Conservation (phyloP, 352 stramenopile species). For the Globisporangium lucens region DNA sequence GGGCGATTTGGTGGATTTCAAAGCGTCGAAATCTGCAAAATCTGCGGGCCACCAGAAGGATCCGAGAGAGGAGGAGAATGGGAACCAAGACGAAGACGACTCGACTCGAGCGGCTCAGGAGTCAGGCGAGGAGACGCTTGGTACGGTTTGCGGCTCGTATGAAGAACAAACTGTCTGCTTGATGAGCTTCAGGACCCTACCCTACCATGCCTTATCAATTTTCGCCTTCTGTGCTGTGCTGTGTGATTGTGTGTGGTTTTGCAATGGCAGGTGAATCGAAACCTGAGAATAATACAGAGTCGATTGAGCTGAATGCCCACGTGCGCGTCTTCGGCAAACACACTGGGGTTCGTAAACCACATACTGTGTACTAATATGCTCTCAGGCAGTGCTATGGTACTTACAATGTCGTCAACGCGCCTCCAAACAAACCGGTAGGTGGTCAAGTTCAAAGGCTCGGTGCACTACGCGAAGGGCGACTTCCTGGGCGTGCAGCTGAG, state of each 20-base stretch:
- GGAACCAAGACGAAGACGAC: not conserved
- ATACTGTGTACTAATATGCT: not conserved
- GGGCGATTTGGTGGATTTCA: not conserved
- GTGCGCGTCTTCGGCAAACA: constrained; percentile 42
- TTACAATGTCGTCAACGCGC: not conserved
- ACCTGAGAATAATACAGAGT: not conserved
- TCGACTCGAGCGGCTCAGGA: not conserved
- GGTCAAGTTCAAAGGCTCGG: constrained; percentile 55
- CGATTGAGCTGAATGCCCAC: constrained; percentile 24
- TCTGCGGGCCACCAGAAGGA: not conserved
- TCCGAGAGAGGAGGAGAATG: not conserved
- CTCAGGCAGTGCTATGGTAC: not conserved
- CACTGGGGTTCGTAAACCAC: constrained; percentile 28
- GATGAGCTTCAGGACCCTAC: not conserved
- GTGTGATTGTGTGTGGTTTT: not conserved
- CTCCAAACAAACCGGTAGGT: constrained; percentile 20
- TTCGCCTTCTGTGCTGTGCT: not conserved
- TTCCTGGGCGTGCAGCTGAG: constrained; percentile 64
- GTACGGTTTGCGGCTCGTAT: not conserved
- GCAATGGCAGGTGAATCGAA: constrained; percentile 6
- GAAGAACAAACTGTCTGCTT: too few species aligned
- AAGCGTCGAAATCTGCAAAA: not conserved
- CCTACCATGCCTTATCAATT: not conserved
- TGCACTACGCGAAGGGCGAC: constrained; percentile 73
- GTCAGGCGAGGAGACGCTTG: not conserved